Evolutionary conservation across 192 early-diverging fungal species (phyloP), one percentile per base, ranked within the genome.

Genomic region (Paraglomus occultum): DNA sequence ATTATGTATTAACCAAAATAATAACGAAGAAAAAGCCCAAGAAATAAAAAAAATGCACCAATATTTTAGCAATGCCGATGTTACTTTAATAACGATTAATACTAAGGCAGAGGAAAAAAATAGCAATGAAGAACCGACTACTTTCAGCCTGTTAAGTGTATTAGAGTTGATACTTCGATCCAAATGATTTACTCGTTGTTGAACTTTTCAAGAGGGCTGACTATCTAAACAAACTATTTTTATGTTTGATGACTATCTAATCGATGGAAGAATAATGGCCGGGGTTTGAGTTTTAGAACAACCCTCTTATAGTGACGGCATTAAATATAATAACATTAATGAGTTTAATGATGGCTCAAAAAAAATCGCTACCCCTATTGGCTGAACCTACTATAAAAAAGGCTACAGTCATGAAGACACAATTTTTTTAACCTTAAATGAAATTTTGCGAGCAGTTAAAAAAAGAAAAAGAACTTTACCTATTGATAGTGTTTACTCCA

Each of bases 161-260:
- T 9, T 45, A 45, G 17, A 46, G 44, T 45, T 45, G 46, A 62
- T 62, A 62, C 8, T 62, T 44, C 42, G n/a, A 18, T 62, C 59
- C n/a, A 6, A 43, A 62, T 62, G 59, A 45, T 62, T 62, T 31
- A 11, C 54, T 31, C 54, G 54, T 57, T 22, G 23, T 57, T 57
- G 54, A 22, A 57, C 54, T 57, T 57, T 57, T 8, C 54, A 57
- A 57, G 54, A 57, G 31, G 54, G 54, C 0, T 31, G 23, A 11
- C 14, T 62, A n/a, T n/a, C 12, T 43, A 62, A 62, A 8, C 31
- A 44, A 62, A 62, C 59, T 6, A 42, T 62, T 5, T 62, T 62
- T 46, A 62, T 62, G 59, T 62, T 62, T 62, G 59, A 62, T 62
- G 59, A 62, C 46, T 45, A 17, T 62, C 46, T 62, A 62, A n/a